These are phyloP conservation scores for Pythium brassicae DNA, from an alignment of 352 stramenopile species.

Conservation along the genomic window DNA sequence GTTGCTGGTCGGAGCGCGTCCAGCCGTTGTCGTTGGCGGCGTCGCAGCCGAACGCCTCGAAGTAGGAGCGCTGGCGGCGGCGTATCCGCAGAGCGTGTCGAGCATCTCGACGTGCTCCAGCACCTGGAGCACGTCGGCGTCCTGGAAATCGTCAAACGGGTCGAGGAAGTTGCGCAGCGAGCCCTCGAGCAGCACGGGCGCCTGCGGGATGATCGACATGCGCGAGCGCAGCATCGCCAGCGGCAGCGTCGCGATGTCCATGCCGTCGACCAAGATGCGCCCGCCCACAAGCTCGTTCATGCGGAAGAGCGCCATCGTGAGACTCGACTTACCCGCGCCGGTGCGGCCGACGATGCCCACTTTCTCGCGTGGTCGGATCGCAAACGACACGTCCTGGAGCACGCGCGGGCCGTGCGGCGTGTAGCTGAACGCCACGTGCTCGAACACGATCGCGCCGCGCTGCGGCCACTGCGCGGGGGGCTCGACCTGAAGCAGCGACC, in stretches of 20 bases:
- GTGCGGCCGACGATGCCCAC: constrained; percentile 31
- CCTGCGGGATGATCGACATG: constrained; percentile 69
- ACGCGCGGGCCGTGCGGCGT: constrained; percentile 27
- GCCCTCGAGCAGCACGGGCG: constrained; percentile 85
- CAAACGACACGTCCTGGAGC: constrained; percentile 37
- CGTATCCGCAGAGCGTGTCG: background rate
- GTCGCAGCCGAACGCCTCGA: no score
- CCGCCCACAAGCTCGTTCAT: constrained; percentile 79
- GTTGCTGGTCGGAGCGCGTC: no score
- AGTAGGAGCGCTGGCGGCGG: no score
- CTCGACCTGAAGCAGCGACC: constrained; percentile 17
- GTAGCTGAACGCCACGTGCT: constrained; percentile 54
- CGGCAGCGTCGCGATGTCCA: constrained; percentile 62
- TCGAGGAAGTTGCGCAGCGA: constrained; percentile 86
- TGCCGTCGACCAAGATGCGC: constrained; percentile 48
- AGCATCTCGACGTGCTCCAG: constrained; percentile 24
- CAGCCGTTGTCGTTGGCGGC: no score
- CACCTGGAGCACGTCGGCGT: constrained; percentile 43
- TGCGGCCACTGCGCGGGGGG: constrained; percentile 49
- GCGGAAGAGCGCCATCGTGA: constrained; percentile 80
- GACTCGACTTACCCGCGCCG: constrained; percentile 67
- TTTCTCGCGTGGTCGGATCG: constrained; percentile 42
- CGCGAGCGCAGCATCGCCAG: constrained; percentile 62
- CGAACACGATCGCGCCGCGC: constrained; percentile 64
- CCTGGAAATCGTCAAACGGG: constrained; percentile 70